Percentiles rank a stretch among this genome's conserved stretches.
These are phyloP conservation scores for Dalbergia cultrata DNA, from an alignment of 306 rosid species.

Conservation along the genomic window DNA sequence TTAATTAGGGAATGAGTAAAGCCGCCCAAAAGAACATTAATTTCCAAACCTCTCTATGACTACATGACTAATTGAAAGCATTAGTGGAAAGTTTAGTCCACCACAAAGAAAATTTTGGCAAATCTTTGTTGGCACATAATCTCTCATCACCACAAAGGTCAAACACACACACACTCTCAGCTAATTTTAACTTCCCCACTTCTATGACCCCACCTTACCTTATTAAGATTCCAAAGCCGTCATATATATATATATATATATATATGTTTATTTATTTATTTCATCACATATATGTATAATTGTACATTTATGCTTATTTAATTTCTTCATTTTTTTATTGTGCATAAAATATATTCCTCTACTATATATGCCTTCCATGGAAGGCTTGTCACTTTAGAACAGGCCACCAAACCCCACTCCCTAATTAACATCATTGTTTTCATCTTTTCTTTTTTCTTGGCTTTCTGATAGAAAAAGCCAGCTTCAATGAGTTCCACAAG, in stretches of 20 bases:
- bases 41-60: conserved; percentile 37
- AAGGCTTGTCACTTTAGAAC: conserved; percentile 42
- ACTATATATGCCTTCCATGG: conserved; percentile 29
- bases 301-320: background rate
- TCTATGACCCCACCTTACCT: conserved; percentile 47
- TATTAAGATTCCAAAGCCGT: conserved; percentile 47
- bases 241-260: background rate
- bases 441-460: background rate
- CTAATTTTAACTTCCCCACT: conserved; percentile 48
- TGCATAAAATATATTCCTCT: conserved; percentile 5
- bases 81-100: conserved; percentile 53
- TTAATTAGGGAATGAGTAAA: background rate
- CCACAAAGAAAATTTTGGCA: conserved; percentile 49
- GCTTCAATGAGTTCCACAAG: conserved; percentile 52
- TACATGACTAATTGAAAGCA: conserved; percentile 63
- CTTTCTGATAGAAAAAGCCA: background rate
- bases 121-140: conserved; percentile 51
- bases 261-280: too few relatives aligned
- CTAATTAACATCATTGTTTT: conserved; percentile 11
- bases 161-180: conserved; percentile 46
- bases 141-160: conserved; percentile 60
- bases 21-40: conserved; percentile 28
- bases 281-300: background rate
- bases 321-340: conserved; percentile 23
- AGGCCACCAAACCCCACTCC: conserved; percentile 52